Percentiles rank a stretch among this genome's conserved stretches.
Conservation (phyloP, 352 stramenopile species). For the Pythium monospermum region DNA sequence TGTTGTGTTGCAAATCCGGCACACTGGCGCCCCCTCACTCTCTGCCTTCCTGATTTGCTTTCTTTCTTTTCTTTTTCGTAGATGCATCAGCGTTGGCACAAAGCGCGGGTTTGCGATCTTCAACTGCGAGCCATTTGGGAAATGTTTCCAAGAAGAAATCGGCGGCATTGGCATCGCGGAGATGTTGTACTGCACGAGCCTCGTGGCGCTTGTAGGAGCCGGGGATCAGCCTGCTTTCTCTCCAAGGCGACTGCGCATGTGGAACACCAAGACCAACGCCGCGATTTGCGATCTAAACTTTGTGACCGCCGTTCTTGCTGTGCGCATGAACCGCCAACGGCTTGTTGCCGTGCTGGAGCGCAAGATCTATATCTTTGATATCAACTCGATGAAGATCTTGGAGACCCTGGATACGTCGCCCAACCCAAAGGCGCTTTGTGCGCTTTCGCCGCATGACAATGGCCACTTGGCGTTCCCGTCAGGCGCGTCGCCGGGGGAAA, state of each 20-base stretch:
- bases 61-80: conserved; percentile 23
- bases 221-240: conserved; percentile 90
- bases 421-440: conserved; percentile 81
- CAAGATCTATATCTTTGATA: conserved; percentile 92
- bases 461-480: conserved; percentile 83
- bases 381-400: conserved; percentile 92
- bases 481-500: conserved; percentile 74
- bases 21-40: neutral
- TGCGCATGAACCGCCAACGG: conserved; percentile 90
- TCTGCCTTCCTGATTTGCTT: neutral
- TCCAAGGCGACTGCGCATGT: conserved; percentile 83
- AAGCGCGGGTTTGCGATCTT: conserved; percentile 86
- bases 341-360: conserved; percentile 84
- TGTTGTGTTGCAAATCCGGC: conserved; percentile 7
- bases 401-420: conserved; percentile 88
- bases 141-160: conserved; percentile 83
- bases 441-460: conserved; percentile 83
- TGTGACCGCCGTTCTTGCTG: conserved; percentile 82
- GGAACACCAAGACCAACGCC: conserved; percentile 89
- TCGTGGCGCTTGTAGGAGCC: conserved; percentile 89
- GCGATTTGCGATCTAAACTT: conserved; percentile 93
- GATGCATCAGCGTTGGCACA: conserved; percentile 88
- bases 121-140: conserved; percentile 90
- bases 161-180: conserved; percentile 88
- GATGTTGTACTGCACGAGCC: conserved; percentile 92